Evolutionary conservation across 2,329 filamentous ascomycete species (phyloP), one percentile per base, ranked within the genome.

Genomic region (Fusarium sulawesiense): DNA sequence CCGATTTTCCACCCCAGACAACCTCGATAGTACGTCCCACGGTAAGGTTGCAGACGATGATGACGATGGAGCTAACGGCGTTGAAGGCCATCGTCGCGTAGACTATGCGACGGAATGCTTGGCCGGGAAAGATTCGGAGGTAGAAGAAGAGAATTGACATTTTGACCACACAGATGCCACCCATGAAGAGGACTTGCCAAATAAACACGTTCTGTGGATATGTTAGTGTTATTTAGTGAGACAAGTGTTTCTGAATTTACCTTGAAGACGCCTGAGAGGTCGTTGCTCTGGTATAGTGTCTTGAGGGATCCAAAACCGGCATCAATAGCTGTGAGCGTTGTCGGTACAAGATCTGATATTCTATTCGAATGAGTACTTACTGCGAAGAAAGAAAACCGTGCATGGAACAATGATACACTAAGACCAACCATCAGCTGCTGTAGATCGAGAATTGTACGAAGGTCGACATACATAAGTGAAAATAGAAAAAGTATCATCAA

Each of bases 71-170:
- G 0, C 32, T 18, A 0, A 51, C 2, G 6, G 16, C 7, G 29
- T 48, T 54, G 32, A 64, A 42, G 2, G 4, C 34, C 1, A 60
- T 7, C 0, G 64, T 68, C 2, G 4, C 2, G 49, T 50, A 65
- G 2, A 60, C 55, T 0, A 54, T 5, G 0, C 7, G 18, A 27
- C 46, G 40, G 16, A 68, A 65, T 1, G 16, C 20, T 0, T 6
- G 10, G 0, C n/a, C 55, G 2, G 14, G 14, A 2, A 68, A 68
- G 0, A 68, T 20, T 1, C 66, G 55, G 0, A 68, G 29, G 3
- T 49, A 68, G 6, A 68, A 64, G 13, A 65, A 53, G 0, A 68
- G 32, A 3, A 68, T 53, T 0, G 66, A 64, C 0, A 49, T 40
- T 20, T 68, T 68, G 8, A 45, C 44, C 0, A 53, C 20, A 4